These are phyloP conservation scores for Fragilaria crotonensis DNA, from an alignment of 108 stramenopile species.

Conservation along the genomic window DNA sequence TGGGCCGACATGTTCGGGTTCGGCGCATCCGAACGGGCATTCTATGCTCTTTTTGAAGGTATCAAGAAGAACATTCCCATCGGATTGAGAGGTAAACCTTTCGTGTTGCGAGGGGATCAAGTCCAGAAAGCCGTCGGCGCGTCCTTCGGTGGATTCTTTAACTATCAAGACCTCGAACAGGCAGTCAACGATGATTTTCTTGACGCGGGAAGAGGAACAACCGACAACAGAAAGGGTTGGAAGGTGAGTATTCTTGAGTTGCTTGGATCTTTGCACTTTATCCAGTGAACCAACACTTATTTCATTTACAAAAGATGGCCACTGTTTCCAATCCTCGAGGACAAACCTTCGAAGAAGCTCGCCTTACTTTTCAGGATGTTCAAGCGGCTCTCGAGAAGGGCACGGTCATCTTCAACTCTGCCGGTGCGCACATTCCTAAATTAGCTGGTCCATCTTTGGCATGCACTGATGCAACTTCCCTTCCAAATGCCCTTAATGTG, in stretches of 20 bases:
- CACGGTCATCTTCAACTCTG: constrained; percentile 81
- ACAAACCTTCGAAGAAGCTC: constrained; percentile 72
- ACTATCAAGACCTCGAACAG: constrained; percentile 53
- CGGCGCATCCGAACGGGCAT: constrained; percentile 22
- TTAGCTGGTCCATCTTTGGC: constrained; percentile 76
- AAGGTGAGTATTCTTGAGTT: constrained; percentile 24
- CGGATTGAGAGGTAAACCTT: constrained; percentile 54
- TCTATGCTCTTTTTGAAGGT: constrained; percentile 61
- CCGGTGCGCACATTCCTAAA: constrained; percentile 73
- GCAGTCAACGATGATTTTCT: constrained; percentile 73
- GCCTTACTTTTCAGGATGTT: constrained; percentile 68
- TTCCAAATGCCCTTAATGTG: constrained; percentile 78
- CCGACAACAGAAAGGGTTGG: constrained; percentile 75
- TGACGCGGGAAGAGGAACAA: constrained; percentile 71
- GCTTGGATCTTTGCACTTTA: not conserved
- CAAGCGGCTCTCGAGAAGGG: constrained; percentile 57
- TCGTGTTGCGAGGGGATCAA: constrained; percentile 39
- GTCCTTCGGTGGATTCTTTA: constrained; percentile 42
- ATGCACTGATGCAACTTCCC: constrained; percentile 61
- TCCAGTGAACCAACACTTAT: not conserved
- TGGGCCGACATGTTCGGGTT: constrained; percentile 61
- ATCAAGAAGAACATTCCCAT: constrained; percentile 34
- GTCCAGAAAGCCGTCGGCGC: constrained; percentile 13
- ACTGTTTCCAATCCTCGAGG: constrained; percentile 60
- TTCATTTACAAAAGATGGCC: constrained; percentile 29